A percentile compares a stretch with the other conserved stretches of the same genome.
These are phyloP conservation scores for Leccinum subspadiceum DNA, from an alignment of 1,284 basidiomycete genomes.

Conservation along the genomic window DNA sequence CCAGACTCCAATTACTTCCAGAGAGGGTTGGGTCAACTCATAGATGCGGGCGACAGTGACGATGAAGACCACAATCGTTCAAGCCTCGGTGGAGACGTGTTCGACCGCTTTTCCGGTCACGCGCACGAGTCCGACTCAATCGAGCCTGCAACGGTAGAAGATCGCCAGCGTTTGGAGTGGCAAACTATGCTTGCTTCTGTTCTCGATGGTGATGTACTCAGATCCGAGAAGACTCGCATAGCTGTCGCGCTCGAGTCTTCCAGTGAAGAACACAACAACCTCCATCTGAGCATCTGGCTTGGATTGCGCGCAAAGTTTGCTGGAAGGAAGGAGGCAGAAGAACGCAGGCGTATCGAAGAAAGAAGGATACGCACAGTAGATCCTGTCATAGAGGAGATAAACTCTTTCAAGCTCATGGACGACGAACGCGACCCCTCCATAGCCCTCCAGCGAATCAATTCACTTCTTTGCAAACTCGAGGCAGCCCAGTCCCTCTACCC, in stretches of 20 bases:
- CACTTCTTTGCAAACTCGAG: conserved; percentile 77
- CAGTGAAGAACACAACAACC: conserved; percentile 66
- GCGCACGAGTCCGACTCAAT: conserved; percentile 59
- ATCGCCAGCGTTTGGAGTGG: conserved; percentile 88
- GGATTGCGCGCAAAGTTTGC: conserved; percentile 87
- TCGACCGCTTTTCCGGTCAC: conserved; percentile 53
- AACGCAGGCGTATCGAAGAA: conserved; percentile 80
- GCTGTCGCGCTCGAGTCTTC: conserved; percentile 68
- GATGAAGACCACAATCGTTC: conserved; percentile 60
- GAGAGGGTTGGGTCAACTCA: conserved; percentile 65
- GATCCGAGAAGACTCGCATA: conserved; percentile 90
- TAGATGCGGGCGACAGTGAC: conserved; percentile 73
- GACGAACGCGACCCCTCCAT: conserved; percentile 43
- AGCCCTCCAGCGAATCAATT: conserved; percentile 72
- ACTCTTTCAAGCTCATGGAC: conserved; percentile 61
- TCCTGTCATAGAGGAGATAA: conserved; percentile 80
- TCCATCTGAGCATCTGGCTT: conserved; percentile 79
- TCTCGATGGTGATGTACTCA: conserved; percentile 88
- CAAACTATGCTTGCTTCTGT: conserved; percentile 93
- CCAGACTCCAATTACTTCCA: conserved; percentile 76
- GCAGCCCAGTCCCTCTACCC: conserved; percentile 88
- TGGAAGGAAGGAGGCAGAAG: conserved; percentile 79
- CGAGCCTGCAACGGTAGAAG: conserved; percentile 64
- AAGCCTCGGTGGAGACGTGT: conserved; percentile 43
- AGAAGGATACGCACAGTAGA: conserved; percentile 80